Conservation (phyloP, 257 asterid genomes). For the Striga asiatica region DNA sequence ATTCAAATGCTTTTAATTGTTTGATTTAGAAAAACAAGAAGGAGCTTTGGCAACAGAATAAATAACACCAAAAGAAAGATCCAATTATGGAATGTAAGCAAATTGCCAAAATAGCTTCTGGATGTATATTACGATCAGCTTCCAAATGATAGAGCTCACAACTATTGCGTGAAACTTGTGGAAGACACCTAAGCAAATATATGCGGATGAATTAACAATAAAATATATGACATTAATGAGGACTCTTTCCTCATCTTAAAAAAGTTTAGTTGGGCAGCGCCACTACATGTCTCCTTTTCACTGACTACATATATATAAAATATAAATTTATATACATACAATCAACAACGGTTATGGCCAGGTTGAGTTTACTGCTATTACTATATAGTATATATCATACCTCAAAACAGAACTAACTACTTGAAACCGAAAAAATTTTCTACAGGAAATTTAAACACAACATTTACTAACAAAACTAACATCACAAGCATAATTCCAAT, state of each 20-base stretch:
- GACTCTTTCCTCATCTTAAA: not conserved
- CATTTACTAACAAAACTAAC: not conserved
- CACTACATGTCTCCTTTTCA: not conserved
- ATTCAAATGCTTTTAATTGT: not conserved
- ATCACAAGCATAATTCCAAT: not conserved
- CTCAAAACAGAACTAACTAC: not conserved
- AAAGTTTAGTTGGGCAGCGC: not conserved
- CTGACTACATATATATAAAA: too few species aligned
- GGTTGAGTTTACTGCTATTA: too few species aligned
- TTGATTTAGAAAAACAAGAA: slow-evolving; percentile 1
- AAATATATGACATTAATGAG: not conserved
- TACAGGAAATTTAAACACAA: not conserved
- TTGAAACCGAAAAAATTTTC: not conserved
- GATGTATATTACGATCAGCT: slow-evolving; percentile 1
- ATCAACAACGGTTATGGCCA: too few species aligned
- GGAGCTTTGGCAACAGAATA: not conserved
- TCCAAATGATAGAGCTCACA: too few species aligned
- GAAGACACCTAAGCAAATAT: too few species aligned
- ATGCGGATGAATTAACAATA: too few species aligned
- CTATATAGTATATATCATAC: too few species aligned
- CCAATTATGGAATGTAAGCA: too few species aligned
- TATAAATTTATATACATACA: too few species aligned
- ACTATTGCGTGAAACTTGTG: too few species aligned
- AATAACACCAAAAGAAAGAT: not conserved
- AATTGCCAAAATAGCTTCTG: too few species aligned